Base-by-base conservation (phyloP, 2,329 filamentous ascomycete genomes). In the Epichloe hybrida region DNA sequence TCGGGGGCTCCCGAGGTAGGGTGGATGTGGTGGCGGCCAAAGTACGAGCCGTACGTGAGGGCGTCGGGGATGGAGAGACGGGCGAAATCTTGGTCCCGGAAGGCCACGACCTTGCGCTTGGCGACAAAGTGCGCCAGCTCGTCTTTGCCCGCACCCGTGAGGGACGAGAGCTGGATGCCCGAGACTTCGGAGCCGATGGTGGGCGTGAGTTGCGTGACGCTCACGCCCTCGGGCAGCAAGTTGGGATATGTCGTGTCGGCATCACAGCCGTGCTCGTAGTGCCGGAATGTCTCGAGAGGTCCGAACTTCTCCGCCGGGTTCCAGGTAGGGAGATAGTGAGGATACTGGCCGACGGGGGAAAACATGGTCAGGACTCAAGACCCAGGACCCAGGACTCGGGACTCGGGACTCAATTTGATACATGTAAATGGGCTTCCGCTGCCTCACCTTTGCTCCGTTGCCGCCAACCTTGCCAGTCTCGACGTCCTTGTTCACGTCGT, bases 11-110 rank as follows among this genome's bases (percentile, higher is more conserved):
- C 86, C 0, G 81, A 86, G 0, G 85, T 86, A 4, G 86, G 86
- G 59, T 91, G 87, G 52, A 91, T 86, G 68, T 93, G 87, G 58
- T 86, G 84, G 8, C 84, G 80, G 45, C 87, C 87, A 61, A 89
- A 93, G 69, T 90, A 89, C 49, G 77, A 74, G 47, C 81, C 86
- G 56, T 81, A 82, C 20, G 83, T 74, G 38, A 88, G 72, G 1
- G 83, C 86, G 8, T 86, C 74, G 31, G 77, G 64, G 59, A 90
- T 88, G 7, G 84, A 76, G 9, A 88, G 72, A 56, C 85, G 73
- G 39, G 79, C 79, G 56, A 84, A 81, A 64, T 90, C 83, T 62
- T 90, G 86, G 60, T 81, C 74, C 23, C 85, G 80, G 74, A 91
- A 90, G 35, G 83, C 80, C 15, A 88, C 84, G 5, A 90, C 84